phyloP scores from a whole-genome alignment of 2,329 filamentous ascomycete species.

The Aurifilum marmelostoma region DNA sequence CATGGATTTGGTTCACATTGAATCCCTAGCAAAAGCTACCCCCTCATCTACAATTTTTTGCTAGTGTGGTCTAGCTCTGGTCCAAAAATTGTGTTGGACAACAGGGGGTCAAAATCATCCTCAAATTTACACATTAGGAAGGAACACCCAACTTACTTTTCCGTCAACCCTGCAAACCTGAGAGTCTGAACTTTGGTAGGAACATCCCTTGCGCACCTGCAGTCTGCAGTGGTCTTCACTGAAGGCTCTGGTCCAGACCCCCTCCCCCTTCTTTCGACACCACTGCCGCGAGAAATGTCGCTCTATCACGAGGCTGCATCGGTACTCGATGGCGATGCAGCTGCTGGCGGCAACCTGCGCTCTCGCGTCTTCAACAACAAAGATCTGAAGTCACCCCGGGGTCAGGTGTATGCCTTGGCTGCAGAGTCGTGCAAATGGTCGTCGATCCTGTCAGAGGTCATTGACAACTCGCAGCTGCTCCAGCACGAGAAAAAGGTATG shows the following conservation, averaged over 20 bases:
- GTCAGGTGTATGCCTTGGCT: conserved; percentile 85
- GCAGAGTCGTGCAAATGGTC: conserved; percentile 93
- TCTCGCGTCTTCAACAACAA: conserved; percentile 79
- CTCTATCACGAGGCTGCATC: conserved; percentile 91
- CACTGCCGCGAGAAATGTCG: conserved; percentile 66
- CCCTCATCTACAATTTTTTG: no score
- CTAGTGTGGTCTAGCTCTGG: no score
- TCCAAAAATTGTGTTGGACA: no score
- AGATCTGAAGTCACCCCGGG: conserved; percentile 73
- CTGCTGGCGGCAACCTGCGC: conserved; percentile 82
- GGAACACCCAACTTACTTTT: no score
- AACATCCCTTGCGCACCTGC: no score
- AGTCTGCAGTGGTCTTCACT: no score
- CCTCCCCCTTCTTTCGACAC: neutral
- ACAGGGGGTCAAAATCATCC: conserved; percentile 10
- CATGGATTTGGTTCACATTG: no score
- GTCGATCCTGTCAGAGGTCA: conserved; percentile 80
- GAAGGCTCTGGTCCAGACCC: no score
- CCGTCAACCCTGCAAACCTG: neutral
- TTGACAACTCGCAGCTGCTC: conserved; percentile 78
- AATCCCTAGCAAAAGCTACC: no score
- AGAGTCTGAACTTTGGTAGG: no score
- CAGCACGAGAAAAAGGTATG: conserved; percentile 81
- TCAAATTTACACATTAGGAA: neutral
- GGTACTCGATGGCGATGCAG: conserved; percentile 66